Evolutionary conservation across 345 rosid genomes (phyloP), one percentile per base, ranked within the genome.

Genomic region (Cardiospermum halicacabum): DNA sequence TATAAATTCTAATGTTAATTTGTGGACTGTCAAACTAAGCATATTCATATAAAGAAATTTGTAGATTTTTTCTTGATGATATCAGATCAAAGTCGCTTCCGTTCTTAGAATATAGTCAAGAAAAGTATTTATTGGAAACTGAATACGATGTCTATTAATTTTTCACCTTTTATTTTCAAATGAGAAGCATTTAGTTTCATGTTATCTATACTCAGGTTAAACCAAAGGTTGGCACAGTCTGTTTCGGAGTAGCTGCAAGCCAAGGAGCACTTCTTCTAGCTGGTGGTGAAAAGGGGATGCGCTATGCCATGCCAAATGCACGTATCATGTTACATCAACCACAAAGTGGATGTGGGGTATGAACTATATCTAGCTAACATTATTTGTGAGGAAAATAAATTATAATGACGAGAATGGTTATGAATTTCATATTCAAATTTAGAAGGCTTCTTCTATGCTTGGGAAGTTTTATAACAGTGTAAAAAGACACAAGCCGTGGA

Each of bases 201-300:
- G 5, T 61, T 60, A 47, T 68, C 59, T 37, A n/a, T n/a, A 69
- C 43, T 72, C 81, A 90, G 97, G 87, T 94, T 71, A 90, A 90
- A 77, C 97, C 95, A 40, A 94, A 78, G 87, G 95, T 94, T 55
- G 96, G 97, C 69, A 90, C 96, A 3, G 95, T 94, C 25, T 85
- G 96, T 70, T 90, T 94, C 59, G 99, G 97, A 60, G 90, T 94
- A 64, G 91, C 94, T 60, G 99, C 99, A 64, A 94, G 97, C 75
- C 90, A 88, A 82, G 96, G 85, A 66, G 92, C 96, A 53, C 85
- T 90, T 68, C 89, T 90, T 74, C 95, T 94, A 39, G 88, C 99
- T 68, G 99, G 91, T 62, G 94, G 99, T 70, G 96, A 94, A 64
- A 93, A 90, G 73, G 97, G 97, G 53, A 94, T 91, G 96, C 89